A percentile compares a stretch with the other conserved stretches of the same genome.
These are phyloP conservation scores for Oidium heveae DNA, from an alignment of 2,329 filamentous ascomycete species.

Conservation along the genomic window DNA sequence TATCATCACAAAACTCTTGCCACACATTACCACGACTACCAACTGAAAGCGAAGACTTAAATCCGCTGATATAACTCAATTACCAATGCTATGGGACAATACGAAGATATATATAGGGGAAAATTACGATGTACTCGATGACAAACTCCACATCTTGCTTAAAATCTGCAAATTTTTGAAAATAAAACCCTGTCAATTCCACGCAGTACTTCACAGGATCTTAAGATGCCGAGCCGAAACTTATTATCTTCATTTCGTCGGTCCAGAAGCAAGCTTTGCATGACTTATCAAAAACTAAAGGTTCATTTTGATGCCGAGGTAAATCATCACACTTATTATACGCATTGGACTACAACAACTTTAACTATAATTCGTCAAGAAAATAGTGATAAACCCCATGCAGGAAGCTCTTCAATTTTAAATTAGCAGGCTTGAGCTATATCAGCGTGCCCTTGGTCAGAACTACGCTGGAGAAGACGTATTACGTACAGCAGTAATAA, in stretches of 20 bases:
- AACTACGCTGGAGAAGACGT: background rate
- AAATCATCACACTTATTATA: background rate
- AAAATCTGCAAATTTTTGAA: background rate
- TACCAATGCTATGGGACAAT: background rate
- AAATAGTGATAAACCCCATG: background rate
- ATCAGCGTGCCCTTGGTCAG: background rate
- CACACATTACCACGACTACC: background rate
- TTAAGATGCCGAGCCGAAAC: background rate
- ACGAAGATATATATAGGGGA: background rate
- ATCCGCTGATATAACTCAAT: background rate
- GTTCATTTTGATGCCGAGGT: background rate
- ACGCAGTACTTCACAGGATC: background rate
- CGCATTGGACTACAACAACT: background rate
- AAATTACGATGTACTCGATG: background rate
- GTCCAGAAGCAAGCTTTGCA: background rate
- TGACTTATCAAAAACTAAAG: background rate
- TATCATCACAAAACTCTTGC: background rate
- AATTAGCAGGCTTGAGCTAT: background rate
- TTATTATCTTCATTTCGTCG: background rate
- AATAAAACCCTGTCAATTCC: background rate
- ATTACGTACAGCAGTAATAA: background rate
- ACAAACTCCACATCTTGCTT: background rate
- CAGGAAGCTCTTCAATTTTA: background rate
- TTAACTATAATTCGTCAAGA: background rate
- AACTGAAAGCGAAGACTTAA: background rate